Percentiles rank a stretch among this genome's conserved stretches.
These are phyloP conservation scores for Oryza glaberrima DNA, from an alignment of 176 grass and related monocot genomes.

Conservation along the genomic window DNA sequence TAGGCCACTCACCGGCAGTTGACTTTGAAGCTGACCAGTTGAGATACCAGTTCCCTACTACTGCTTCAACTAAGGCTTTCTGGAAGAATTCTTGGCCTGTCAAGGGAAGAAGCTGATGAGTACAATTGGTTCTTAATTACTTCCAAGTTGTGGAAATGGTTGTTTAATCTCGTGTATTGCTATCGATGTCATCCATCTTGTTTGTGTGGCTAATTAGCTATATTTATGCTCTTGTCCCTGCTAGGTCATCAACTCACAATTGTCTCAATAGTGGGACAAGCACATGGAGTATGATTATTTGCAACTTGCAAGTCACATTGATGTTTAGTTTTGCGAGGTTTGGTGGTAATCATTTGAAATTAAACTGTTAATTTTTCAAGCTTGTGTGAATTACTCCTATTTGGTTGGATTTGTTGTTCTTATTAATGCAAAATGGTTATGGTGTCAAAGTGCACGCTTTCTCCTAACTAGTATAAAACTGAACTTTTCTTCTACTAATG, in stretches of 20 bases:
- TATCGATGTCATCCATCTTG: neutral
- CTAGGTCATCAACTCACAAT: neutral
- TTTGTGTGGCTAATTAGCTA: neutral
- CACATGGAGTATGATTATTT: neutral
- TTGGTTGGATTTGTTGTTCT: constrained; percentile 3
- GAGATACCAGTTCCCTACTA: constrained; percentile 17
- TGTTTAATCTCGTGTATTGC: neutral
- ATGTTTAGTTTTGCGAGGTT: neutral
- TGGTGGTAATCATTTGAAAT: no score
- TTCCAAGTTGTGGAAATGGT: constrained; percentile 21
- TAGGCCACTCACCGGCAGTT: constrained; percentile 35
- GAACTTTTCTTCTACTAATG: no score
- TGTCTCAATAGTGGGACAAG: neutral
- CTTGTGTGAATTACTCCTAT: neutral
- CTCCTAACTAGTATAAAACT: neutral
- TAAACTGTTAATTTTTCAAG: neutral
- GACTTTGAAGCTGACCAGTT: constrained; percentile 60
- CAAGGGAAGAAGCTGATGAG: constrained; percentile 10
- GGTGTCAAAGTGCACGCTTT: neutral
- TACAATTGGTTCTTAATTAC: constrained; percentile 19
- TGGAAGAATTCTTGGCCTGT: constrained; percentile 37
- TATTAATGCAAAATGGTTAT: neutral
- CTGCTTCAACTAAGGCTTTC: constrained; percentile 38
- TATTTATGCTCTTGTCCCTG: neutral
- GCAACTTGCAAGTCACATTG: neutral